A percentile compares a stretch with the other conserved stretches of the same genome.
These are phyloP conservation scores for Cadophora luteo-olivacea DNA, from an alignment of 2,329 filamentous ascomycete genomes.

Conservation along the genomic window DNA sequence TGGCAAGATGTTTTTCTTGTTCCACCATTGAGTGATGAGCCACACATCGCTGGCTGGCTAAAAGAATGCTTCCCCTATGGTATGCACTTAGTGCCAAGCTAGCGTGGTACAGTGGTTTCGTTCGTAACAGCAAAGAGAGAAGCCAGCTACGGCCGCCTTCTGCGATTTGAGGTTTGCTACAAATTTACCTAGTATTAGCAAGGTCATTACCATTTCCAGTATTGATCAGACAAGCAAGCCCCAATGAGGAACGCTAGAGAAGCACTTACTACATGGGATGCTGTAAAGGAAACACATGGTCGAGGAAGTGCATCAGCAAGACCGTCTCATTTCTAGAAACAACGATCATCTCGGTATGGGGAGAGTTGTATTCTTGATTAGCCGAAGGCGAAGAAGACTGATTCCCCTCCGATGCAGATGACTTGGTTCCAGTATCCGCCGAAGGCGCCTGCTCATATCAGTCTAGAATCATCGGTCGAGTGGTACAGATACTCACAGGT, in stretches of 20 bases:
- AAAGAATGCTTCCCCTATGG: constrained; percentile 45
- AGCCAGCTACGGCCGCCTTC: constrained; percentile 67
- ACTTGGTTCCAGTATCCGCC: neutral
- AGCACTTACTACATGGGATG: constrained; percentile 68
- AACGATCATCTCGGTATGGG: neutral
- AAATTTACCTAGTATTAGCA: neutral
- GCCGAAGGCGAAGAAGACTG: neutral
- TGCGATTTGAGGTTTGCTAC: constrained; percentile 54
- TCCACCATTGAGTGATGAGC: constrained; percentile 26
- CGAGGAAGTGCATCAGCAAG: constrained; percentile 56
- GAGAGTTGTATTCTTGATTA: neutral
- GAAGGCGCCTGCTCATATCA: neutral
- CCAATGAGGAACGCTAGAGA: no score
- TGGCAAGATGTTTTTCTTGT: constrained; percentile 42
- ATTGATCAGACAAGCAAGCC: neutral
- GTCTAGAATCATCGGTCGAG: neutral
- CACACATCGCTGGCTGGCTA: neutral
- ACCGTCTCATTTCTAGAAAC: constrained; percentile 12
- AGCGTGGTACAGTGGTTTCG: constrained; percentile 63
- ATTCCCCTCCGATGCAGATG: neutral
- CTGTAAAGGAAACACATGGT: constrained; percentile 66
- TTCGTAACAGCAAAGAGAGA: constrained; percentile 60
- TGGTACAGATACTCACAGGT: constrained; percentile 4
- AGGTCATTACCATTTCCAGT: neutral
- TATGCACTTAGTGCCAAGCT: constrained; percentile 61